A percentile compares a stretch with the other conserved stretches of the same genome.
These are phyloP conservation scores for Fomitopsis pinicola DNA, from an alignment of 1,284 basidiomycete genomes.

Conservation along the genomic window DNA sequence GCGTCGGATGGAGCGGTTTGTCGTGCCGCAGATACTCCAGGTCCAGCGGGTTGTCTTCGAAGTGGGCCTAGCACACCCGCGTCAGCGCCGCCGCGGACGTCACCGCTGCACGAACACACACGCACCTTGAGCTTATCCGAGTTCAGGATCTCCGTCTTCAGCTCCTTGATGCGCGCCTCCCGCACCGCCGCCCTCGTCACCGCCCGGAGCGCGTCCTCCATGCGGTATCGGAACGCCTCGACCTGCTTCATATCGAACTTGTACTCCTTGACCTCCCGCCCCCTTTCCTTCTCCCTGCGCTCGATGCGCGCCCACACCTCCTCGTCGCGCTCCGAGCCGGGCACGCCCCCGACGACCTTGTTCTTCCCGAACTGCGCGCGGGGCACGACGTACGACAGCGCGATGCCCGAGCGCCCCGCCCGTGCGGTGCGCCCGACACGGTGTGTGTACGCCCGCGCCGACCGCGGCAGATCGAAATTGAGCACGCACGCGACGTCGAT, in stretches of 20 bases:
- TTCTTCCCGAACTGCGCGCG: constrained; percentile 73
- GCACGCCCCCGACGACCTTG: constrained; percentile 62
- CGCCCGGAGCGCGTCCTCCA: constrained; percentile 91
- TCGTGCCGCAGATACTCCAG: constrained; percentile 94
- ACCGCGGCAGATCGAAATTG: constrained; percentile 95
- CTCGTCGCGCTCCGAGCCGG: constrained; percentile 75
- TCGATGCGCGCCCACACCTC: constrained; percentile 76
- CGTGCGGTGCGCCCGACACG: constrained; percentile 95
- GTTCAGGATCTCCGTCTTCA: constrained; percentile 92
- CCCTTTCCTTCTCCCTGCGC: constrained; percentile 65
- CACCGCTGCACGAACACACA: neutral
- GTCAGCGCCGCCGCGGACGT: neutral
- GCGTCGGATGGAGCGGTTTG: constrained; percentile 85
- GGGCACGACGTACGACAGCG: constrained; percentile 88
- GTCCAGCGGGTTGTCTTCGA: constrained; percentile 96
- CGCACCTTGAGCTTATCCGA: constrained; percentile 93
- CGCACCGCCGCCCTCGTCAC: constrained; percentile 86
- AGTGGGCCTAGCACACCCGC: constrained; percentile 71
- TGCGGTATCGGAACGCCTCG: constrained; percentile 97
- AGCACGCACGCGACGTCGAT: constrained; percentile 96
- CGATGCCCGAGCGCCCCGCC: constrained; percentile 90
- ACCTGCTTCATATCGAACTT: constrained; percentile 92
- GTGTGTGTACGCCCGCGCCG: constrained; percentile 91
- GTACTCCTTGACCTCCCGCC: constrained; percentile 86
- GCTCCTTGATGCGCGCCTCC: constrained; percentile 92